Base-by-base conservation (phyloP, 495 filamentous ascomycete species). In the Penicillium bialowiezense region DNA sequence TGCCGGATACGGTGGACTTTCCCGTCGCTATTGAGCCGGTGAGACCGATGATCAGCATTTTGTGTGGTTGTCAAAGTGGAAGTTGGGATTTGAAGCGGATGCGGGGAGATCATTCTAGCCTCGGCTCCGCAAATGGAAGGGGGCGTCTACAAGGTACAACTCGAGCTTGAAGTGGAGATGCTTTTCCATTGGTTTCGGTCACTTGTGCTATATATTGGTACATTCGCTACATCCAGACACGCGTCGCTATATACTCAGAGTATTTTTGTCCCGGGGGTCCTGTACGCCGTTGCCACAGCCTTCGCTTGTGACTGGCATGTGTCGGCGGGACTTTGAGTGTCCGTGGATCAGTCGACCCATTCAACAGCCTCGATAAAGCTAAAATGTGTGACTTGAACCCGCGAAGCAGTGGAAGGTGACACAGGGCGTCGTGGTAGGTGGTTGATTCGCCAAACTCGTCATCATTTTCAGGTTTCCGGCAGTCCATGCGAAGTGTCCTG, bases 11-110 rank as follows among this genome's bases (percentile, higher is more conserved):
- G 54, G 95, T 98, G 28, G 91, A 95, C 82, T 98, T 98, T 64
- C 95, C 93, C 3, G 95, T 97, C 29, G 93, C 92, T 65, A 98
- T 96, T 50, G 91, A 96, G 71, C 93, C 93, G 29, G 93, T 98
- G 21, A 98, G 85, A 55, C 93, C 93, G 62, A 98, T 89, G 58
- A 98, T 80, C 44, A 98, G 82, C 95, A 98, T 98, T 45, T 52
- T 61, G 38, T 33, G 13, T 12, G 10, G 26, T n/a, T 23, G 13
- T 38, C 18, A 46, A 35, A 13, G 3, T 32, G 29, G n/a, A 33
- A 31, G 29, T n/a, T 13, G 13, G 34, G 21, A 36, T 47, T n/a
- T n/a, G n/a, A n/a, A n/a, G 47, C 17, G 34, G 44, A 47, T 59
- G 61, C 58, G 54, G 55, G 52, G 58, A 56, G 55, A 35, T 39